A percentile compares a stretch with the other conserved stretches of the same genome.
Evolutionary conservation across 768 basidiomycete species (phyloP).

Genomic region (Psilocybe sp.): DNA sequence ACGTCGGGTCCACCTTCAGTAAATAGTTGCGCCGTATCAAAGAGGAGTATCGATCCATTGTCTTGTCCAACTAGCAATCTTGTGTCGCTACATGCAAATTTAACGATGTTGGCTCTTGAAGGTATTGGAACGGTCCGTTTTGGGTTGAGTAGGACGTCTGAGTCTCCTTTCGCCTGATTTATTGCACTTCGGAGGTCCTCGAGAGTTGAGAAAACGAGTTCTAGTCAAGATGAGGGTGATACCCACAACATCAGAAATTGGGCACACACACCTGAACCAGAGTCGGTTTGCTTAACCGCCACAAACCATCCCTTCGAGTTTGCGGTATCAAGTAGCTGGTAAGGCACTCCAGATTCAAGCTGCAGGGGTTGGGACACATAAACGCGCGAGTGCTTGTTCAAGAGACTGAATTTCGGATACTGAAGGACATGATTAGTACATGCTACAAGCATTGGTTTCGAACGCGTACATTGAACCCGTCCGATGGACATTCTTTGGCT

Average conservation of each 20-base stretch:
- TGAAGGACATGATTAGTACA: conserved; percentile 20
- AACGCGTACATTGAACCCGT: conserved; percentile 44
- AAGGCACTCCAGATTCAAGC: conserved; percentile 37
- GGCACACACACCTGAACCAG: conserved; percentile 34
- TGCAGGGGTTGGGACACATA: conserved; percentile 55
- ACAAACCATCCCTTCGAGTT: conserved; percentile 71
- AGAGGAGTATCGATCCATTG: conserved; percentile 58
- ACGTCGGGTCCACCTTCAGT: conserved; percentile 39
- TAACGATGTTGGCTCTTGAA: conserved; percentile 48
- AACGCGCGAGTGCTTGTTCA: conserved; percentile 65
- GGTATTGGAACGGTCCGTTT: conserved; percentile 46
- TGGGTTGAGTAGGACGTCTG: conserved; percentile 41
- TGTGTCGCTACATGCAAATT: conserved; percentile 59
- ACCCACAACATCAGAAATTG: background rate
- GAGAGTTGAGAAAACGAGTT: conserved; percentile 60
- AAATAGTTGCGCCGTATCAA: conserved; percentile 52
- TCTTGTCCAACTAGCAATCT: conserved; percentile 57
- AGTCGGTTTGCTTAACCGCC: conserved; percentile 41
- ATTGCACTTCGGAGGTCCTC: conserved; percentile 57
- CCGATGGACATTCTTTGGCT: conserved; percentile 34
- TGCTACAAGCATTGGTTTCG: conserved; percentile 3
- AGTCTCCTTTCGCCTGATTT: conserved; percentile 36
- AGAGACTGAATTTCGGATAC: conserved; percentile 47
- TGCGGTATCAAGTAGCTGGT: conserved; percentile 54
- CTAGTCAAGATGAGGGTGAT: conserved; percentile 29